Evolutionary conservation across 495 filamentous ascomycete genomes (phyloP), one percentile per base, ranked within the genome.

Genomic region (Aspergillus baeticus): DNA sequence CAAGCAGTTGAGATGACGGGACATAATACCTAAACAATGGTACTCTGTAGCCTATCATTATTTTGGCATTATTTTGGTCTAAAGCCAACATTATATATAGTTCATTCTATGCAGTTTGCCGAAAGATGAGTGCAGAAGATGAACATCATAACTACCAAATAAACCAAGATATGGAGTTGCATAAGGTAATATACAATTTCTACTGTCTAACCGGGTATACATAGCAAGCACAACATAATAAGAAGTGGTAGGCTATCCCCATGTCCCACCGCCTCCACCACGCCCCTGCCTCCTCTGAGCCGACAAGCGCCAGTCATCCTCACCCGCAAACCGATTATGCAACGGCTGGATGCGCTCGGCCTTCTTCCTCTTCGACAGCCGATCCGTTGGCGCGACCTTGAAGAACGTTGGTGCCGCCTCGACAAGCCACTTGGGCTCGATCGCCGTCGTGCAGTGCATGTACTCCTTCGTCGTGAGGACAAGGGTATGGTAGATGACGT

Each of bases 401-500:
- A 98, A 98, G 81, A 98, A 98, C 0, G 91, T 96, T 14, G 94
- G 94, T 21, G 94, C 94, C 10, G 92, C 93, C 56, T 96, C 91
- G 10, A 97, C 92, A 31, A 88, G 77, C 85, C 85, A 84, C 61
- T 96, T 97, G 1, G 94, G 93, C 67, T 98, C 94, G 61, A 98
- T 97, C 4, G 81, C 81, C 0, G 91, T 95, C 7, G 89, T 93
- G 65, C 80, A 87, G 56, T 96, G 91, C 94, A 98, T 98, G 71
- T 97, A 98, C 73, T 98, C 94, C 74, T 95, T 92, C 21, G 88
- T 92, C 8, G 94, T 98, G 58, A 97, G 81, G 0, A 98, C 89
- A 35, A 98, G 72, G 0, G 80, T 84, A 58, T 96, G 86, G 66
- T 96, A 98, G 23, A 98, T 89, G 14, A 98, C 94, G 76, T 94